Evolutionary conservation across 441 rosid species (phyloP), one percentile per base, ranked within the genome.

Genomic region (Codiaeum variegatum): DNA sequence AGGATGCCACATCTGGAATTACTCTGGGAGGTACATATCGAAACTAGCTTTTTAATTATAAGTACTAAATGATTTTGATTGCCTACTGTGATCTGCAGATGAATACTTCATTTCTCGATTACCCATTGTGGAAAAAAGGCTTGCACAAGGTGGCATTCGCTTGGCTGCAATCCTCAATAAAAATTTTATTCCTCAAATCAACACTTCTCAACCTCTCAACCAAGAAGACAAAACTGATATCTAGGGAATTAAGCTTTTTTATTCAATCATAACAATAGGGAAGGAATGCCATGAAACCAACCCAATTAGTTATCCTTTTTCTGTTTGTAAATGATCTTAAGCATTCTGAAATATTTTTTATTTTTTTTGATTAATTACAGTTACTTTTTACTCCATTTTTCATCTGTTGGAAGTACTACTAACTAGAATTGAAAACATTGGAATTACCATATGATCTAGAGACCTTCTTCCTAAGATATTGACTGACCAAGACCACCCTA

Each of bases 141-240:
- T 94, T 34, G 98, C 97, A 24, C 97, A 94, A 86, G 91, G 85
- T 1, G 93, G 97, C 34, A 76, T 92, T 66, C 90, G 92, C 51
- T 70, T 92, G 15, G 98, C 97, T 7, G 90, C 92, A 2, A 86
- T 83, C 40, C 91, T 92, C 49, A 94, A 90, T 82, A 88, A 89
- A 9, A 79, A 89, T 12, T 89, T 92, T 73, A 62, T 87, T 78
- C 72, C 90, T 62, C 75, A 76, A 42, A 28, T 62, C 0, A 82
- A 76, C 85, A 69, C 85, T 58, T 78, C 88, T 65, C 73, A 56
- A 72, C 82, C 78, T 78, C 88, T 65, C 73, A 56, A 72, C 82
- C 78, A 65, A 81, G 86, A 89, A 72, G 75, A 71, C 31, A 36
- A 66, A 60, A 65, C 76, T 23, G 73, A 72, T 66, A 38, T n/a